phyloP scores from a whole-genome alignment of 1,284 basidiomycete genomes.

The Phlebopus sp. region DNA sequence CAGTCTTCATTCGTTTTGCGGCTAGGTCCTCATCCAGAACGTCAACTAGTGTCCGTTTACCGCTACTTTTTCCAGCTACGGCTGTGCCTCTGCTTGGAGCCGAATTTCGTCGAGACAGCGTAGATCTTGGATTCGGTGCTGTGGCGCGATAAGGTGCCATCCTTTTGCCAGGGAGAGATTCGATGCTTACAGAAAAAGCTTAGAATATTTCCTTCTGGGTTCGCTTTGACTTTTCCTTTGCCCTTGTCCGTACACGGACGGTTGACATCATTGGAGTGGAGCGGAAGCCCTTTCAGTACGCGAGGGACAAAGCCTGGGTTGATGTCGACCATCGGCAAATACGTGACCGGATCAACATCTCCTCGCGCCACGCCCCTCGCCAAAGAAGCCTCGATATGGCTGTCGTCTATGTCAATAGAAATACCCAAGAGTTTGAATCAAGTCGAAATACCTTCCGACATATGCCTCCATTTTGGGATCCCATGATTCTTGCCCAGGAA shows the following conservation, averaged over 20 bases:
- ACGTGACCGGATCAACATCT: conserved; percentile 75
- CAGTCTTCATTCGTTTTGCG: conserved; percentile 47
- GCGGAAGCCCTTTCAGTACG: conserved; percentile 37
- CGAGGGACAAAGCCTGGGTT: conserved; percentile 67
- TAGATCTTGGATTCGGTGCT: conserved; percentile 48
- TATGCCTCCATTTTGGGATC: conserved; percentile 65
- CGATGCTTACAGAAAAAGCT: conserved; percentile 60
- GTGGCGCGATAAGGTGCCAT: conserved; percentile 18
- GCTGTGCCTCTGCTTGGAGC: conserved; percentile 30
- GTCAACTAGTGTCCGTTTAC: conserved; percentile 68
- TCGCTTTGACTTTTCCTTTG: conserved; percentile 41
- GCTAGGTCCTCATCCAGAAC: conserved; percentile 63
- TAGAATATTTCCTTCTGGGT: conserved; percentile 44
- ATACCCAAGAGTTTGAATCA: conserved; percentile 3
- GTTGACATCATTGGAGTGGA: conserved; percentile 31
- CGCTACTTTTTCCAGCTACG: conserved; percentile 58
- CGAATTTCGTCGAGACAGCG: conserved; percentile 28
- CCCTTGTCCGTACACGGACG: conserved; percentile 33
- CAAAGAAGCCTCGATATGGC: conserved; percentile 55
- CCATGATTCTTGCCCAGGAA: conserved; percentile 51
- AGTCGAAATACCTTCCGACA: conserved; percentile 62
- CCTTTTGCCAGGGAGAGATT: conserved; percentile 24
- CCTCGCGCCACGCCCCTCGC: conserved; percentile 74
- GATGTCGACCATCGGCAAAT: conserved; percentile 74
- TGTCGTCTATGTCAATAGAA: conserved; percentile 30